Evolutionary conservation across 2,329 filamentous ascomycete species (phyloP).

Genomic region (Scedosporium apiospermum): DNA sequence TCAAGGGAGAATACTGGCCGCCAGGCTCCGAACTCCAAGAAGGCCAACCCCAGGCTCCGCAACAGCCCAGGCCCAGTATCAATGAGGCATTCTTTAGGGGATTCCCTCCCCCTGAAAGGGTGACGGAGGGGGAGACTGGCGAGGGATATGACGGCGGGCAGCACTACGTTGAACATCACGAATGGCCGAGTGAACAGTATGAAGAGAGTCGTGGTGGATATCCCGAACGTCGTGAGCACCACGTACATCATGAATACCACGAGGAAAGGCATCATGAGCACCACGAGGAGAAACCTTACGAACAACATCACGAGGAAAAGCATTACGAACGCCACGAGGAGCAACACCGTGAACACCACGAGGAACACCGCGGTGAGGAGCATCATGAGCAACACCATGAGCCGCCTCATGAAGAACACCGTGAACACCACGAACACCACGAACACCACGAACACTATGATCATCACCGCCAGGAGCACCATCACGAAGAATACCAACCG

Average conservation of each 20-base stretch:
- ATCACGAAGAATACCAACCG: conserved; percentile 13
- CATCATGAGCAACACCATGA: conserved; percentile 13
- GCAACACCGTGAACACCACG: conserved; percentile 13
- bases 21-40: conserved; percentile 20
- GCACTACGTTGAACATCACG: not conserved
- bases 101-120: not conserved
- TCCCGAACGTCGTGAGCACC: conserved; percentile 5
- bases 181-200: too few species aligned
- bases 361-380: conserved; percentile 13
- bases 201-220: not conserved
- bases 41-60: conserved; percentile 12
- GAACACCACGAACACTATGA: conserved; percentile 13
- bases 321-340: conserved; percentile 14
- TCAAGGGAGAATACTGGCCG: conserved; percentile 51
- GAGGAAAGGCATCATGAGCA: not conserved
- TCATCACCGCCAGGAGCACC: conserved; percentile 11
- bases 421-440: conserved; percentile 13
- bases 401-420: conserved; percentile 11
- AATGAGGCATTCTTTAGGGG: conserved; percentile 10
- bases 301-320: conserved; percentile 7
- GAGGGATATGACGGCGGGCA: not conserved
- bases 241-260: conserved; percentile 1
- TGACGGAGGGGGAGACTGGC: too few species aligned
- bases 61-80: conserved; percentile 13
- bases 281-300: not conserved